These are phyloP conservation scores for Quaeritorhiza haematococci DNA, from an alignment of 371 early-diverging fungal genomes.

Conservation along the genomic window DNA sequence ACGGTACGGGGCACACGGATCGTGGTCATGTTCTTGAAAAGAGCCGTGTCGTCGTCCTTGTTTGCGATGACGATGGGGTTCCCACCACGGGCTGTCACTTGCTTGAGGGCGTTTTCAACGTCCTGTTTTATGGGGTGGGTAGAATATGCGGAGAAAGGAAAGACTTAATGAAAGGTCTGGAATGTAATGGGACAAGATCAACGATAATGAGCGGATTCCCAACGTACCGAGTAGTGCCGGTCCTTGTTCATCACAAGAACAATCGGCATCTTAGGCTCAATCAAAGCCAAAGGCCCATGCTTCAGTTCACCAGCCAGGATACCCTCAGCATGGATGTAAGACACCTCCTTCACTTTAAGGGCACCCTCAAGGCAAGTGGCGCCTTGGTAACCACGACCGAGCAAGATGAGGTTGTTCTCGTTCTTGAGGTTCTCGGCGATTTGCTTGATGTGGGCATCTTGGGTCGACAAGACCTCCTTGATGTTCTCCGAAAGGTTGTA, in stretches of 20 bases:
- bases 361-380: conserved; percentile 93
- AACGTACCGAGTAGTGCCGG: background rate
- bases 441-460: conserved; percentile 77
- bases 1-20: conserved; percentile 59
- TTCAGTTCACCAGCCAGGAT: conserved; percentile 99
- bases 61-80: conserved; percentile 57
- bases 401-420: conserved; percentile 84
- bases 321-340: conserved; percentile 97
- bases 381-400: conserved; percentile 98
- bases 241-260: conserved; percentile 81
- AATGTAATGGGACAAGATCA: too few species aligned
- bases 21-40: conserved; percentile 21
- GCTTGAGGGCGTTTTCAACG: conserved; percentile 57
- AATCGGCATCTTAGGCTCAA: conserved; percentile 95
- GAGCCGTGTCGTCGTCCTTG: conserved; percentile 31
- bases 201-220: too few species aligned
- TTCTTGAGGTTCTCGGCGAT: conserved; percentile 60
- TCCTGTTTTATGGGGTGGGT: conserved; percentile 28
- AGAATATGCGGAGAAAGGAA: too few species aligned
- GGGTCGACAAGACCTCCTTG: conserved; percentile 82
- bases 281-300: conserved; percentile 99
- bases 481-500: conserved; percentile 84
- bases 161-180: too few species aligned
- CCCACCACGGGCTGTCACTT: conserved; percentile 59
- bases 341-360: conserved; percentile 98